Evolutionary conservation across 78 protist species (phyloP), one percentile per base, ranked within the genome.

Genomic region (Diacronema lutheri): DNA sequence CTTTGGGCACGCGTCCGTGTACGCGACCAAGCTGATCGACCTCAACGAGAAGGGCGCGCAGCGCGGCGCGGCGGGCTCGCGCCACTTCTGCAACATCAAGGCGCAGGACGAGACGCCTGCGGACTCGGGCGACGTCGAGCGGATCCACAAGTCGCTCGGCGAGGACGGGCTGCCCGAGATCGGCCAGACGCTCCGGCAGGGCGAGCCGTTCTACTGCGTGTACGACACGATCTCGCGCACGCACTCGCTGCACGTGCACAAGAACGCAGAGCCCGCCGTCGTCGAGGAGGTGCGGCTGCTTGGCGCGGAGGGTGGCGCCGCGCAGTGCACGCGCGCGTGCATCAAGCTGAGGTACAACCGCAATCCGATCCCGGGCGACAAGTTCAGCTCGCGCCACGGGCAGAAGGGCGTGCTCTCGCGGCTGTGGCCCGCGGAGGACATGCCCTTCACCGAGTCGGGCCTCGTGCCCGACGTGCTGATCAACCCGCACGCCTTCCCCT

Each of bases 401-500:
- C 99, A 97, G 83, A 95, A 96, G 92, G 99, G 97, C 50, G 93
- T 95, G 31, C 20, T 94, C 55, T 37, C 86, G 50, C 90, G 71
- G 46, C 85, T 94, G 66, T 96, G 94, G 95, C 96, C 96, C 4
- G 41, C 41, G 41, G 82, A 56, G 74, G 95, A 98, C 89, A 98
- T 99, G 99, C 99, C 99, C 35, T 99, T 98, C 93, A 83, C 98
- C 26, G 98, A 95, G 66, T 44, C 84, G 23, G 99, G 91, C 69
- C 58, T 88, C 37, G 12, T 13, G 29, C 87, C 87, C n/a, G 85
- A 99, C 83, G 88, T 97, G 50, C 86, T 99, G 89, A 97, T 99
- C 95, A 99, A 99, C 90, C 99, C 99, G 41, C 97, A 99, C 90
- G 93, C 92, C 40, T 93, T 93, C 88, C 95, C 99, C n/a, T 97